Percentiles rank a stretch among this genome's conserved stretches.
These are phyloP conservation scores for Xylariaceae sp. DNA, from an alignment of 2,329 filamentous ascomycete genomes.

Conservation along the genomic window DNA sequence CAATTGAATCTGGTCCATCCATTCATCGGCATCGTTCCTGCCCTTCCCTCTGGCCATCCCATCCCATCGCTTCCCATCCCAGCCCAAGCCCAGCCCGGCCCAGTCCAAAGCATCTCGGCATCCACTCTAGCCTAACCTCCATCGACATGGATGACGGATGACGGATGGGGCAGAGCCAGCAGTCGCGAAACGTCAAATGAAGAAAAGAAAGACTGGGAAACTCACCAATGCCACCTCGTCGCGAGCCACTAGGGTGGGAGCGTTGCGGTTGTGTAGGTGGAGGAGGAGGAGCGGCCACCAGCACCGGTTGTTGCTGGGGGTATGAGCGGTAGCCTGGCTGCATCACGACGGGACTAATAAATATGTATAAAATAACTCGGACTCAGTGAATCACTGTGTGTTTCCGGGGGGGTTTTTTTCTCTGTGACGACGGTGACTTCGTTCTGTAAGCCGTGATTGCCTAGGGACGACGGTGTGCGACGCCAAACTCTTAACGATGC, in stretches of 20 bases:
- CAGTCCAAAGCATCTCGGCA: background rate
- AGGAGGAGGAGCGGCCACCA: background rate
- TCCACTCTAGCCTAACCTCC: background rate
- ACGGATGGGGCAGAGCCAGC: too few relatives aligned
- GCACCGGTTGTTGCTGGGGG: constrained; percentile 41
- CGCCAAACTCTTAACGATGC: constrained; percentile 15
- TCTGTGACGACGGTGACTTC: constrained; percentile 4
- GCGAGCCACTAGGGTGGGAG: constrained; percentile 44
- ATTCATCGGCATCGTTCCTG: background rate
- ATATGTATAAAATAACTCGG: too few relatives aligned
- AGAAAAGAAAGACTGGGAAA: constrained; percentile 12
- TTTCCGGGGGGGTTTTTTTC: constrained; percentile 3
- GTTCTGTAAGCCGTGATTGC: constrained; percentile 20
- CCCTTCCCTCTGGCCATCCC: too few relatives aligned
- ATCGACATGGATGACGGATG: background rate
- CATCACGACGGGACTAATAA: constrained; percentile 36
- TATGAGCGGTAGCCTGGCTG: constrained; percentile 50
- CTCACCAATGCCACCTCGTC: constrained; percentile 51
- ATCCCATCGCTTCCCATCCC: too few relatives aligned
- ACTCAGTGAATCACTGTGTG: background rate
- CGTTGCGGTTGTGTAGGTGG: constrained; percentile 38
- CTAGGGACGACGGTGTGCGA: constrained; percentile 15
- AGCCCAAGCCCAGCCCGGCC: too few relatives aligned
- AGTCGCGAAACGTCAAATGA: constrained; percentile 5
- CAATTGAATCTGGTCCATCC: background rate